Evolutionary conservation across 1,284 basidiomycete genomes (phyloP).

Genomic region (Ustilago nuda): DNA sequence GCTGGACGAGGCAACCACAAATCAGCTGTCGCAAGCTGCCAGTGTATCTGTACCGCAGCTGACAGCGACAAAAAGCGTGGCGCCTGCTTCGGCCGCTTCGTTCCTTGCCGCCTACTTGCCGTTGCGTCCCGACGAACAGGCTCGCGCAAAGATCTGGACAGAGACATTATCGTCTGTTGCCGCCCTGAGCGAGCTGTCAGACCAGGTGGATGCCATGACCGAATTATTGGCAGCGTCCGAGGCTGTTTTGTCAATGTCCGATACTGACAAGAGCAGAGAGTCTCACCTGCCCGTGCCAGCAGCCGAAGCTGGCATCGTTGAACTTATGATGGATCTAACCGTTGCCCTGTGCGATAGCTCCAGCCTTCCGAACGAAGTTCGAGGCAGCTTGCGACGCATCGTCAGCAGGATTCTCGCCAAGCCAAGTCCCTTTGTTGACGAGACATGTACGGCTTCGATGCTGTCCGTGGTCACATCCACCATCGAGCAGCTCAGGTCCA

Average conservation of each 20-base stretch:
- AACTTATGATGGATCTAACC: conserved; percentile 24
- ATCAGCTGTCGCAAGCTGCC: conserved; percentile 23
- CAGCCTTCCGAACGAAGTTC: conserved; percentile 16
- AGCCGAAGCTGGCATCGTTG: conserved; percentile 34
- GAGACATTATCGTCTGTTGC: conserved; percentile 41
- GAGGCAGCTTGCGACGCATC: conserved; percentile 16
- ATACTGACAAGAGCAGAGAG: not conserved
- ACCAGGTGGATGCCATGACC: conserved; percentile 42
- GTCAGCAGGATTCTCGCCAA: conserved; percentile 21
- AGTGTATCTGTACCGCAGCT: conserved; percentile 31
- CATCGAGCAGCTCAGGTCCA: conserved; percentile 43
- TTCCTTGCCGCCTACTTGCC: conserved; percentile 43
- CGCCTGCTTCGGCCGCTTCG: conserved; percentile 27
- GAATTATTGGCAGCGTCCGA: conserved; percentile 41
- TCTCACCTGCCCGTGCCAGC: conserved; percentile 22
- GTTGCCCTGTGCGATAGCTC: conserved; percentile 30
- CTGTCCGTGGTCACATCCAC: conserved; percentile 43
- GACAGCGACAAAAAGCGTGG: conserved; percentile 20
- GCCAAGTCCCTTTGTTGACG: conserved; percentile 32
- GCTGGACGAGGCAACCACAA: conserved; percentile 8
- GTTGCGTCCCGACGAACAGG: conserved; percentile 12
- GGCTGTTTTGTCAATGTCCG: conserved; percentile 15
- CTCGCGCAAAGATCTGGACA: conserved; percentile 40
- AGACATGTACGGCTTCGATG: conserved; percentile 20
- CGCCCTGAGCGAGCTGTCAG: conserved; percentile 20